Evolutionary conservation across 208 protist species (phyloP).

Genomic region (Acanthamoeba castellanii): DNA sequence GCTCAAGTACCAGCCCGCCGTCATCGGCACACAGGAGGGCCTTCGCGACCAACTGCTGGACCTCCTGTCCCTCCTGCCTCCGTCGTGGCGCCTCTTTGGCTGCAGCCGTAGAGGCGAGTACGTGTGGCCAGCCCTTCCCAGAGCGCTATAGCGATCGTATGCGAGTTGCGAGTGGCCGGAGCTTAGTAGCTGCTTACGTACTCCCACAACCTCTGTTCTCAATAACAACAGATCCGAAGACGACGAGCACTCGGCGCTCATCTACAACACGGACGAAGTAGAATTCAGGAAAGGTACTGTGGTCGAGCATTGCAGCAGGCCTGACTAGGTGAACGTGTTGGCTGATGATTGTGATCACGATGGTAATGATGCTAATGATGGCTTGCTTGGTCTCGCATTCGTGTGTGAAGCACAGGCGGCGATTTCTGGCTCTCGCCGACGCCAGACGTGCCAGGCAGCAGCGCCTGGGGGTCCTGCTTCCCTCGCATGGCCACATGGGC

Average conservation of each 20-base stretch:
- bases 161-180: too few relatives aligned
- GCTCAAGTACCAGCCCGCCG: not conserved
- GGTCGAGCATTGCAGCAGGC: too few relatives aligned
- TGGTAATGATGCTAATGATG: not conserved
- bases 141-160: not conserved
- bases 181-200: not conserved
- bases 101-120: not conserved
- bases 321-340: not conserved
- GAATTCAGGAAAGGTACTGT: not conserved
- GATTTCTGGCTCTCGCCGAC: slow-evolving; percentile 40
- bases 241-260: not conserved
- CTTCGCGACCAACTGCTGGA: not conserved
- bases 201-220: not conserved
- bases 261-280: not conserved
- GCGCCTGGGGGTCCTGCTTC: not conserved
- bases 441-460: not conserved
- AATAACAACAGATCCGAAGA: not conserved
- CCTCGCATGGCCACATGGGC: slow-evolving; percentile 40
- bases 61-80: not conserved
- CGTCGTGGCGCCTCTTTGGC: slow-evolving; percentile 36
- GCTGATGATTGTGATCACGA: not conserved
- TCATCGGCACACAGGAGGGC: slow-evolving; percentile 29
- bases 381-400: not conserved
- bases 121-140: not conserved
- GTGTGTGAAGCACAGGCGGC: not conserved